Base-by-base conservation (phyloP, 805 yeast species). In the Hanseniaspora nectarophila region DNA sequence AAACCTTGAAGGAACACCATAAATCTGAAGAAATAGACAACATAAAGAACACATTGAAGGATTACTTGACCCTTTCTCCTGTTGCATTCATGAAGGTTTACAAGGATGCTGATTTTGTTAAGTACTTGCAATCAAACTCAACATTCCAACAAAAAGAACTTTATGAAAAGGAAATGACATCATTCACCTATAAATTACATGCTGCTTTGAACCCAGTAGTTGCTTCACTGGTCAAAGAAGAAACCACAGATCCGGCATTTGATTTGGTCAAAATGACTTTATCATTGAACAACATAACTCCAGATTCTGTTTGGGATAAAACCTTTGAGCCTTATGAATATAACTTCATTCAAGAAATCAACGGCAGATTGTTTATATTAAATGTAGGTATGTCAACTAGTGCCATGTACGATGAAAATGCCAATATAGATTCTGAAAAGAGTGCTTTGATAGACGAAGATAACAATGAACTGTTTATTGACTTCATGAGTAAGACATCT, bases 11-110 rank as follows among this genome's bases (percentile, higher is more conserved):
- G 13, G 29, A 40, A 33, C 16, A 47, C 12, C n/a, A 39, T 24
- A 16, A 31, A 2, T 21, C 31, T 9, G 9, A 16, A n/a, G 45
- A 47, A 12, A 6, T 18, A 7, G 43, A 39, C 18, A 16, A 13
- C 10, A 21, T 47, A 3, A 47, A 40, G 7, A 39, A 32, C n/a
- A 24, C 51, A 23, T 32, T 47, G 18, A 47, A 20, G 24, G 45
- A 39, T 6, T 47, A 47, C 23, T 16, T 47, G 16, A 47, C 51
- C 5, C 20, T 40, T 29, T 32, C 34, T 16, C 51, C 51, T 15
- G 23, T 15, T 13, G 33, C 45, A 5, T 40, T 47, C 18, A n/a
- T 40, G 28, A 18, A 21, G 15, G n/a, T 47, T 15, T 47, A 47
- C 28, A 39, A 38, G 26, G 51, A 47, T 12, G 12, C 34, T 7